phyloP scores from a whole-genome alignment of 2,329 filamentous ascomycete species.

The Alternaria sp. region DNA sequence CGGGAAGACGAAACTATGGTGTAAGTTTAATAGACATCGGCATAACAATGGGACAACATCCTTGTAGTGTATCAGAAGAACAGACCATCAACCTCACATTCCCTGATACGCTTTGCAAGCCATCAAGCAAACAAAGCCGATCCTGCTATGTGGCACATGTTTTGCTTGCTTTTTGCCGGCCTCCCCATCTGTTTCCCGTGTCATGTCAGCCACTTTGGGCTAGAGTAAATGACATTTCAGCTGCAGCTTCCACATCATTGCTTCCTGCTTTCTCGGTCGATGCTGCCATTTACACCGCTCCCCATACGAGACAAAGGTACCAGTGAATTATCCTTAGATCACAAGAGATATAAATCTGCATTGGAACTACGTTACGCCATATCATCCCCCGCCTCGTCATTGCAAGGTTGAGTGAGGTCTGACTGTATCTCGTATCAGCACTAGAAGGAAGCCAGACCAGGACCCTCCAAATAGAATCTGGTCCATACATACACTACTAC shows the following conservation, averaged over 20 bases:
- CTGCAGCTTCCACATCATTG: conserved; percentile 15
- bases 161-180: conserved; percentile 20
- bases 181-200: conserved; percentile 15
- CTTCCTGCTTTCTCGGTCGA: conserved; percentile 2
- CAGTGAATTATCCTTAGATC: background rate
- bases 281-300: conserved; percentile 12
- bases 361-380: conserved; percentile 9
- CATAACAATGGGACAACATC: conserved; percentile 14
- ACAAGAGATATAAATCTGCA: background rate
- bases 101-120: conserved; percentile 11
- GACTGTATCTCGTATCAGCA: conserved; percentile 7
- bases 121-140: conserved; percentile 18
- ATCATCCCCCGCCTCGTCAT: conserved; percentile 12
- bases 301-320: conserved; percentile 2
- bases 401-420: conserved; percentile 13
- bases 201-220: conserved; percentile 11
- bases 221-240: conserved; percentile 19
- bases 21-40: conserved; percentile 13
- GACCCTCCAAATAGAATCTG: background rate
- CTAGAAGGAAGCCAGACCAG: background rate
- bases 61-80: conserved; percentile 13
- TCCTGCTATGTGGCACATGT: conserved; percentile 7
- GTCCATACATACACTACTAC: background rate
- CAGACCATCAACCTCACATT: conserved; percentile 16
- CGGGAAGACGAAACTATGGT: conserved; percentile 9